A percentile compares a stretch with the other conserved stretches of the same genome.
Evolutionary conservation across 2,329 filamentous ascomycete species (phyloP).

Genomic region (Fusarium avenaceum): DNA sequence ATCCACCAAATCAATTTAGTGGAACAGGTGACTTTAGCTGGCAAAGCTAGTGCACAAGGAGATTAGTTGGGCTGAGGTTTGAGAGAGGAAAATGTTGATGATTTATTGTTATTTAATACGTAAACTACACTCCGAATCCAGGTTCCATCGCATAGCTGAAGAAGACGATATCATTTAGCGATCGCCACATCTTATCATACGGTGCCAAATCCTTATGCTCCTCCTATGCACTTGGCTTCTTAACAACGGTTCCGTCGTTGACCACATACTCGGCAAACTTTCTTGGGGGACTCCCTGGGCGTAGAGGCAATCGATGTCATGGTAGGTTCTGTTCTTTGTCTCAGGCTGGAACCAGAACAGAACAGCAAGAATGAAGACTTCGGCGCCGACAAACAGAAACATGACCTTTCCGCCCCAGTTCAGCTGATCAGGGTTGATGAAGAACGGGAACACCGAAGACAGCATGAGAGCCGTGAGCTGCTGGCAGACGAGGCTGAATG

Average conservation of each 20-base stretch:
- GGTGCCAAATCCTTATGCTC: neutral
- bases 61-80: neutral
- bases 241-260: conserved; percentile 26
- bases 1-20: neutral
- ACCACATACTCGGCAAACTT: conserved; percentile 47
- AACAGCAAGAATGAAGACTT: conserved; percentile 51
- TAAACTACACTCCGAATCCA: neutral
- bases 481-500: conserved; percentile 50
- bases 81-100: neutral
- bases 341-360: conserved; percentile 55
- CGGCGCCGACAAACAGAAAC: conserved; percentile 55
- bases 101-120: neutral
- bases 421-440: conserved; percentile 56
- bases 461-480: conserved; percentile 55
- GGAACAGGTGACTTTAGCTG: neutral
- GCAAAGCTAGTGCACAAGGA: neutral
- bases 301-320: conserved; percentile 53
- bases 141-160: neutral
- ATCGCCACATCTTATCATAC: neutral
- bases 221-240: neutral
- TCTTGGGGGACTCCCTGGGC: conserved; percentile 42
- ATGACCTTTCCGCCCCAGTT: conserved; percentile 57
- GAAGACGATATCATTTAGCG: neutral
- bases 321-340: conserved; percentile 56
- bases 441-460: conserved; percentile 54